A percentile compares a stretch with the other conserved stretches of the same genome.
These are phyloP conservation scores for Lolium perenne DNA, from an alignment of 176 grass and related monocot species.

Conservation along the genomic window DNA sequence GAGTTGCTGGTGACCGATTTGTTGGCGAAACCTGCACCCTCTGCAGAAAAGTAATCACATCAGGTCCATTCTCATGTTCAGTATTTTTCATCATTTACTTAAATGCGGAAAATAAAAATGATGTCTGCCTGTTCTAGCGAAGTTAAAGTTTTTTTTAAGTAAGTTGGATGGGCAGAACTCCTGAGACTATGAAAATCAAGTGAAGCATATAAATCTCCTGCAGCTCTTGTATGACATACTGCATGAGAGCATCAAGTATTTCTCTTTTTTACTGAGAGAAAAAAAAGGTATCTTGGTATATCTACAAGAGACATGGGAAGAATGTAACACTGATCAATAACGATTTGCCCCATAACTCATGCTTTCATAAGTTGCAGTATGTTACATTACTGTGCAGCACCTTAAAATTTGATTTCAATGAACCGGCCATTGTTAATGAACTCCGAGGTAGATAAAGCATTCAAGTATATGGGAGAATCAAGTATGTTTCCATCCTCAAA, in stretches of 20 bases:
- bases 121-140: background rate
- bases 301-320: background rate
- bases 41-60: background rate
- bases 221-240: background rate
- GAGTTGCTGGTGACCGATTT: constrained; percentile 39
- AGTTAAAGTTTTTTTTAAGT: constrained; percentile 7
- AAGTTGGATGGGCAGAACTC: background rate
- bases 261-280: background rate
- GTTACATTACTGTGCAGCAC: background rate
- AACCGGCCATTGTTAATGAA: background rate
- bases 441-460: constrained; percentile 3
- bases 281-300: background rate
- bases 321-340: background rate
- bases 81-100: constrained; percentile 13
- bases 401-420: background rate
- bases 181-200: background rate
- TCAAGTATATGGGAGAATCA: background rate
- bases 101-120: background rate
- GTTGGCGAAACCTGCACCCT: constrained; percentile 40
- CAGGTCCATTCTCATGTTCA: background rate
- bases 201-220: constrained; percentile 15
- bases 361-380: background rate
- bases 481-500: background rate
- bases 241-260: background rate
- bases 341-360: background rate